Conservation (phyloP, 805 yeast species). For the Saturnispora kantuleensis region DNA sequence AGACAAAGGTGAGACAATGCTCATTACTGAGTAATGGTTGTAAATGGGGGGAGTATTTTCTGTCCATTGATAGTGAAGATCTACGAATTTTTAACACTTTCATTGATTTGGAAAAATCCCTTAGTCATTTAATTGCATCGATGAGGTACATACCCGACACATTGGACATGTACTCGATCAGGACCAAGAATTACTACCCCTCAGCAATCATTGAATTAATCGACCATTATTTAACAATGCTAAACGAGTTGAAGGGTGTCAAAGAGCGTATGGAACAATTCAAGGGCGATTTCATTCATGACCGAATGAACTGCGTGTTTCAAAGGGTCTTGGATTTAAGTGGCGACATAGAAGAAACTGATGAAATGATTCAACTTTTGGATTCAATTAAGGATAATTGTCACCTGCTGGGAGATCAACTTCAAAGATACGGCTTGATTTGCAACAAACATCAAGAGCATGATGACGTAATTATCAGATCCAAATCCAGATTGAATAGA, state of each 20-base stretch:
- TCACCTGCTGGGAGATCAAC: slow-evolving; percentile 2
- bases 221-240: slow-evolving; percentile 31
- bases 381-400: slow-evolving; percentile 8
- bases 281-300: slow-evolving; percentile 38
- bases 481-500: neutral
- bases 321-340: slow-evolving; percentile 34
- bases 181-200: slow-evolving; percentile 24
- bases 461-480: slow-evolving; percentile 3
- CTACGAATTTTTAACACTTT: slow-evolving; percentile 20
- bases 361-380: slow-evolving; percentile 2
- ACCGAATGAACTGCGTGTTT: slow-evolving; percentile 48
- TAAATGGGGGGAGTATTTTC: slow-evolving; percentile 2
- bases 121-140: slow-evolving; percentile 45
- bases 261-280: slow-evolving; percentile 32
- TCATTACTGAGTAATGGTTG: neutral
- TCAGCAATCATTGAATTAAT: slow-evolving; percentile 26
- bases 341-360: slow-evolving; percentile 5
- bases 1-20: slow-evolving; percentile 1
- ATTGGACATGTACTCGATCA: slow-evolving; percentile 32
- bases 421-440: slow-evolving; percentile 1
- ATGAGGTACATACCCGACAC: slow-evolving; percentile 42
- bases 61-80: slow-evolving; percentile 4
- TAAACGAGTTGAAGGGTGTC: slow-evolving; percentile 33
- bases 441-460: neutral
- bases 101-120: slow-evolving; percentile 30